Base-by-base conservation (phyloP, 768 basidiomycete genomes). In the Tricholomella constricta region DNA sequence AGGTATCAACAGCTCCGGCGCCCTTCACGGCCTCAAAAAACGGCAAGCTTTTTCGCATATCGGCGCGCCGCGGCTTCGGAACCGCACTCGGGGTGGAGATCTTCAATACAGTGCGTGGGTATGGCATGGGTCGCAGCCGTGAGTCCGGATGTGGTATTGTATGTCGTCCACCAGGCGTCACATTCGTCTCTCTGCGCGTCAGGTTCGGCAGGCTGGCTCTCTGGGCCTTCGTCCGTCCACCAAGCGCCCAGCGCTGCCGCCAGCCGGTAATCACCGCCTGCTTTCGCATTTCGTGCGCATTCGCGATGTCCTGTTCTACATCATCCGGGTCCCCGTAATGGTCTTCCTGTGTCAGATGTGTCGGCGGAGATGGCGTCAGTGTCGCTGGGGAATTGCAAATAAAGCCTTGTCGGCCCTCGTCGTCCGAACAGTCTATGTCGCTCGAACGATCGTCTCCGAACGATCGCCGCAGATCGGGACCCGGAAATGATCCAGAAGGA, bases 211-310 rank as follows among this genome's bases (percentile, higher is more conserved):
- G 17, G n/a, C 43, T 54, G 11, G 59, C 50, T 41, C 55, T 58
- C 5, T 54, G 56, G 34, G 54, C 51, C 70, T 73, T 74, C 45
- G 72, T 71, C 52, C 65, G 69, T 38, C 72, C 74, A n/a, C 75
- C 73, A 53, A 66, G 46, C 62, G 76, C 74, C 80, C 80, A 85
- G 48, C 72, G 73, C 9, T 76, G 69, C 72, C 77, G 73, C 84
- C 83, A 84, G 17, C 81, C 84, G 41, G 66, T 72, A 19, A 80
- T 78, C 23, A 84, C 81, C 22, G 69, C 67, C 43, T 76, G 67
- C 31, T 64, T 66, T 32, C 72, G 72, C 48, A 68, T 59, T 52
- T 64, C 69, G 51, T 60, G 57, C 12, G 62, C 64, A 20, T 42
- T 55, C 56, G 48, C 62, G 9, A 52, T 32, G 19, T 69, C 69